phyloP scores from a whole-genome alignment of 495 filamentous ascomycete species.

The Tuber borchii region DNA sequence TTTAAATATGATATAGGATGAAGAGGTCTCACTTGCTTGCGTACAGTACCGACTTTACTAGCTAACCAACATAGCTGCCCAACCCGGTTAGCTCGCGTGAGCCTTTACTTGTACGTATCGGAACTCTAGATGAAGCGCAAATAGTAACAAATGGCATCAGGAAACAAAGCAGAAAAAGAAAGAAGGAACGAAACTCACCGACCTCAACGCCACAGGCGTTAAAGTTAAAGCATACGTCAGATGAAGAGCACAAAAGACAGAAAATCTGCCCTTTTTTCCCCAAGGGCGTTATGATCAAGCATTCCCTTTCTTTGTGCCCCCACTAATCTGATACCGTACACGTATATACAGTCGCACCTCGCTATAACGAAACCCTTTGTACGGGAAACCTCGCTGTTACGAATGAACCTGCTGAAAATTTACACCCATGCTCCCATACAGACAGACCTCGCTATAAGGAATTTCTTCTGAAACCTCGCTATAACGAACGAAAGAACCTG shows the following conservation, averaged over 20 bases:
- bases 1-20: background rate
- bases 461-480: too few relatives aligned
- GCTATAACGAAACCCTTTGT: too few relatives aligned
- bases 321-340: background rate
- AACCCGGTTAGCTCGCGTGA: background rate
- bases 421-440: too few relatives aligned
- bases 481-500: too few relatives aligned
- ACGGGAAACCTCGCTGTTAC: too few relatives aligned
- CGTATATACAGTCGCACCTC: background rate
- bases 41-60: background rate
- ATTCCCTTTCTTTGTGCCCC: background rate
- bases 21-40: background rate
- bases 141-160: background rate
- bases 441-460: too few relatives aligned
- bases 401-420: too few relatives aligned
- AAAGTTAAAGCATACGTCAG: background rate
- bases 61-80: background rate
- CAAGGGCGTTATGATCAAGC: background rate
- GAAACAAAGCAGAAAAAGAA: background rate
- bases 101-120: background rate
- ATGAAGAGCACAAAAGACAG: background rate
- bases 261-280: background rate
- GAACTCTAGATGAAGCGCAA: background rate
- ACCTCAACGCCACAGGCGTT: background rate
- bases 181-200: slow-evolving; percentile 1